Evolutionary conservation across 2,329 filamentous ascomycete species (phyloP).

Genomic region (Trichoderma sp.): DNA sequence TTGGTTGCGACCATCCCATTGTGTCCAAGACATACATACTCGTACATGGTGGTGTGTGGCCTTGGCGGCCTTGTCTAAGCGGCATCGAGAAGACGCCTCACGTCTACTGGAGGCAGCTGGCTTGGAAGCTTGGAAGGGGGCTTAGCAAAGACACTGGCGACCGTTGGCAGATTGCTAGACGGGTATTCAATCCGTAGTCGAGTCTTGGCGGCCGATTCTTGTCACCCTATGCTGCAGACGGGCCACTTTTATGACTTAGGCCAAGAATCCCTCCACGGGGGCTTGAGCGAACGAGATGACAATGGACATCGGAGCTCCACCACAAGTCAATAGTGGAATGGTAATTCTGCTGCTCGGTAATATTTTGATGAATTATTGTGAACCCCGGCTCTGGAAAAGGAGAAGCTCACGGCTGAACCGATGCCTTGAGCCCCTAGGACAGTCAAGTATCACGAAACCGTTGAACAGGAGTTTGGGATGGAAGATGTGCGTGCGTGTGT

Average conservation of each 20-base stretch:
- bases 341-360: not conserved
- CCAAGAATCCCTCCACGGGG: constrained; percentile 17
- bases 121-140: not conserved
- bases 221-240: not conserved
- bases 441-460: not conserved
- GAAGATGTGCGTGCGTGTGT: not conserved
- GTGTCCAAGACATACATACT: not conserved
- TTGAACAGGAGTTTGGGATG: not conserved
- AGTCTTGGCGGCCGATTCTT: not conserved
- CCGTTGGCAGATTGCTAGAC: not conserved
- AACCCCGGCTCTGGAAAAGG: not conserved
- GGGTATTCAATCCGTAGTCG: not conserved
- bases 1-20: not conserved
- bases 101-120: not conserved
- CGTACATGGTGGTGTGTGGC: not conserved
- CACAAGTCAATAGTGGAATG: not conserved
- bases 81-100: not conserved
- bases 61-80: no score
- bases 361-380: constrained; percentile 6
- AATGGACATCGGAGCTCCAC: constrained; percentile 12
- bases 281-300: constrained; percentile 14
- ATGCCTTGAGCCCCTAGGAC: not conserved
- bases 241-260: constrained; percentile 18
- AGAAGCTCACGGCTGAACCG: not conserved
- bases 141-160: not conserved